phyloP scores from a whole-genome alignment of 805 yeast species.

The Starmera quercuum region DNA sequence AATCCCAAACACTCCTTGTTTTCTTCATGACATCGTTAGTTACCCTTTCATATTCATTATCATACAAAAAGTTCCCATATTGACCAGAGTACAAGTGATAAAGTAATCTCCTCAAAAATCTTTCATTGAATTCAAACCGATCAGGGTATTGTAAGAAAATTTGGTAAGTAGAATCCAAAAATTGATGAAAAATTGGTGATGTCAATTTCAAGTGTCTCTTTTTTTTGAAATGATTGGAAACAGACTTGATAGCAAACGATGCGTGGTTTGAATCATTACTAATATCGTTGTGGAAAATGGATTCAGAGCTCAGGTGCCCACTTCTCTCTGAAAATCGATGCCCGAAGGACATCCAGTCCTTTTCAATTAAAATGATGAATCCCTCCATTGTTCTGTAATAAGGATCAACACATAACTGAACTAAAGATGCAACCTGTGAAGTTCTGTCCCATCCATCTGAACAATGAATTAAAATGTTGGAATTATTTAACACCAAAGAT shows the following conservation, averaged over 20 bases:
- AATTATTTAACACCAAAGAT: constrained; percentile 74
- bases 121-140: constrained; percentile 79
- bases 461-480: constrained; percentile 85
- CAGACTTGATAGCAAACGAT: constrained; percentile 35
- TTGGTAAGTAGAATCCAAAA: constrained; percentile 85
- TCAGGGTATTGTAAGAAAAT: constrained; percentile 60
- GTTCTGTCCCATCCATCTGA: constrained; percentile 99
- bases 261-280: constrained; percentile 22
- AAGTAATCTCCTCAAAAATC: constrained; percentile 74
- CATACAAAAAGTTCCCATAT: constrained; percentile 82
- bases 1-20: constrained; percentile 89
- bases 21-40: constrained; percentile 31
- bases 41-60: constrained; percentile 59
- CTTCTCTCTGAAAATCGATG: constrained; percentile 80
- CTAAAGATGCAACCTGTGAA: constrained; percentile 76
- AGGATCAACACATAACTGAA: constrained; percentile 86
- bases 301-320: constrained; percentile 61
- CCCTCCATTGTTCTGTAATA: constrained; percentile 84
- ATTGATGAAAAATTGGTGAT: constrained; percentile 95
- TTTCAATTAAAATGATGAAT: constrained; percentile 76
- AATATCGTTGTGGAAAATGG: constrained; percentile 34
- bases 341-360: constrained; percentile 95
- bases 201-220: constrained; percentile 47
- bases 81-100: constrained; percentile 93
- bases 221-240: constrained; percentile 44